Base-by-base conservation (phyloP, 2,329 filamentous ascomycete species). In the Sphaerostilbella broomeana region DNA sequence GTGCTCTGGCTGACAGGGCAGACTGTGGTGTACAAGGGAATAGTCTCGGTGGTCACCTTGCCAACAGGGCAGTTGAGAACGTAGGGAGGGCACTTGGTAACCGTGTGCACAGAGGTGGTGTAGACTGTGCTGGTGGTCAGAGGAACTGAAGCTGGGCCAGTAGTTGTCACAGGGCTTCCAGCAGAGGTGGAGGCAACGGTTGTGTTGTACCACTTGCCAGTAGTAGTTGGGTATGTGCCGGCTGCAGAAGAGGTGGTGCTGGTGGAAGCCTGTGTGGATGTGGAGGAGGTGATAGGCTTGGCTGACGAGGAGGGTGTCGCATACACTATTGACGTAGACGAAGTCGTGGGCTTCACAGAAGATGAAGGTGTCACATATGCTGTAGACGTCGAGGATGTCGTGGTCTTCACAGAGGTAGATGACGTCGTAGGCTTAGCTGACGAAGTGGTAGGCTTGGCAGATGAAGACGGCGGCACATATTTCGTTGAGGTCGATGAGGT, bases 31-130 rank as follows among this genome's bases (percentile, higher is more conserved):
- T 64, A 68, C 26, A 68, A 30, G 19, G 63, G 48, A 21, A 71
- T 58, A 2, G 56, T 56, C 46, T 65, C 57, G 3, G 67, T 69
- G 12, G 59, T 62, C 24, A 67, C 56, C 22, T 58, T 51, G 24
- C 55, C 49, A 2, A 45, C 55, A 9, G 64, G 62, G 51, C 63
- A 67, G 58, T 64, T 51, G 22, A 51, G 54, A 4, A 67, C 56
- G 12, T 53, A 52, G 12, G 73, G 62, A 33, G 65, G 67, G 57
- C 75, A 79, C 27, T 69, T 70, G 52, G 70, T 77, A 57, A 77
- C 64, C 48, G 75, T 79, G 46, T 72, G 65, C 46, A 75, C 52
- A 11, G 48, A 48, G 13, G 62, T 67, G 35, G 59, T 59, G 52
- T 57, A 66, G 37, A 68, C 54, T n/a, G 61, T 63, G 38, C 60